Evolutionary conservation across 768 basidiomycete species (phyloP).

Genomic region (Lentinula sp.): DNA sequence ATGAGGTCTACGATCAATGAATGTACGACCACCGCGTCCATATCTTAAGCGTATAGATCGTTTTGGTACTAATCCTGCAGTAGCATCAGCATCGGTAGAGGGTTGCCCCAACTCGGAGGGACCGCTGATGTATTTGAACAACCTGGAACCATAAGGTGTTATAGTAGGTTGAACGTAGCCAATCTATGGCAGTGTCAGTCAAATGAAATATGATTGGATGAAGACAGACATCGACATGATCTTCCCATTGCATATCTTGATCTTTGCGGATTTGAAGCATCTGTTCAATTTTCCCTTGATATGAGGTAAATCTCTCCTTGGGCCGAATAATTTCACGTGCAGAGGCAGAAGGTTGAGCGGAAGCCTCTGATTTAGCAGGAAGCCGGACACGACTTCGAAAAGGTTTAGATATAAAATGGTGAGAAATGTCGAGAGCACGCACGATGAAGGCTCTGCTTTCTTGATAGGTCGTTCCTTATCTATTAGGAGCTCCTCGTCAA

Average conservation of each 20-base stretch:
- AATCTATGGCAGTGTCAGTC: slow-evolving; percentile 33
- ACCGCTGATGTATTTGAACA: slow-evolving; percentile 57
- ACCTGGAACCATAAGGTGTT: slow-evolving; percentile 50
- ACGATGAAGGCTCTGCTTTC: slow-evolving; percentile 40
- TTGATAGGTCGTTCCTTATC: slow-evolving; percentile 67
- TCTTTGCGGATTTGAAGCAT: slow-evolving; percentile 61
- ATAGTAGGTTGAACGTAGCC: slow-evolving; percentile 60
- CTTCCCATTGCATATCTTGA: slow-evolving; percentile 79
- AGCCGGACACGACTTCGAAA: slow-evolving; percentile 1
- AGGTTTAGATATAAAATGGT: not conserved
- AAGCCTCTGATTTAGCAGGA: not conserved
- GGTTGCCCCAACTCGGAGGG: slow-evolving; percentile 15
- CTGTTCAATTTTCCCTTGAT: slow-evolving; percentile 59
- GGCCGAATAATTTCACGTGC: slow-evolving; percentile 43
- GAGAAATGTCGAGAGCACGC: slow-evolving; percentile 14
- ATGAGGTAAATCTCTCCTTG: slow-evolving; percentile 55
- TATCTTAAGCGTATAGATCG: slow-evolving; percentile 65
- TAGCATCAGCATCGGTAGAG: slow-evolving; percentile 19
- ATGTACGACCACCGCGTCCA: slow-evolving; percentile 77
- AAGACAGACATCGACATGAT: slow-evolving; percentile 67
- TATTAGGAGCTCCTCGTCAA: slow-evolving; percentile 65
- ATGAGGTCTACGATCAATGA: slow-evolving; percentile 63
- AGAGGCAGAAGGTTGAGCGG: not conserved
- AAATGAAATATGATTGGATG: not conserved
- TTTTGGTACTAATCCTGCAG: slow-evolving; percentile 17